Base-by-base conservation (phyloP, 1,284 basidiomycete genomes). In the Lignosus rhinocerotis region DNA sequence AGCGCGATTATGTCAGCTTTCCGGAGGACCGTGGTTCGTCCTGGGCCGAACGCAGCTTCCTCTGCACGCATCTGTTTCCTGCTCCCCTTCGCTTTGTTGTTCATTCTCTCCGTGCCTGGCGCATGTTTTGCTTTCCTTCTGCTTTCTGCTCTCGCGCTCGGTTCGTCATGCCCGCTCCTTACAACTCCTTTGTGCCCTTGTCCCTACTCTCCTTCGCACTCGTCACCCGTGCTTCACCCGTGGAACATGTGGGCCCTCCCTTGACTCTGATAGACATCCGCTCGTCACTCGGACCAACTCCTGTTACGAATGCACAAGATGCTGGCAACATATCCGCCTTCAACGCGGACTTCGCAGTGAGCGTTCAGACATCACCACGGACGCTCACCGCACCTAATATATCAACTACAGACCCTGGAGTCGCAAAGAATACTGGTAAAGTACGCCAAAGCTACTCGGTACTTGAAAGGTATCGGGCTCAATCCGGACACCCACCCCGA, bases 401-500 rank as follows among this genome's bases (percentile, higher is more conserved):
- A n/a, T n/a, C n/a, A 10, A n/a, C 55, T 57, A 7, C 51, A 77
- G 75, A 62, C 66, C 49, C 60, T 53, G 14, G 75, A 77, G 60
- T 25, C 70, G 6, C 62, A 72, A 41, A 66, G 60, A 9, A 65
- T 80, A 39, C 44, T 71, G 14, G 54, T 59, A 6, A 81, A 81
- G 63, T 81, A 80, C 63, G 69, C 67, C 9, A 51, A 69, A 7
- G 78, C 79, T 0, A 52, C 53, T 1, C 58, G 72, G 21, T 67
- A 75, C 53, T 67, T 80, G n/a, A 34, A 68, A 25, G 76, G 76
- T 0, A 58, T 77, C 45, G 71, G 69, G 34, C 66, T 77, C 42
- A 67, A 72, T 55, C 67, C 74, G 9, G 68, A 71, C 51, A 64
- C 62, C 14, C 63, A 72, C 47, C 67, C 70, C 48, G 64, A 70